These are phyloP conservation scores for Boletus tomentosulus DNA, from an alignment of 768 basidiomycete genomes.

Conservation along the genomic window DNA sequence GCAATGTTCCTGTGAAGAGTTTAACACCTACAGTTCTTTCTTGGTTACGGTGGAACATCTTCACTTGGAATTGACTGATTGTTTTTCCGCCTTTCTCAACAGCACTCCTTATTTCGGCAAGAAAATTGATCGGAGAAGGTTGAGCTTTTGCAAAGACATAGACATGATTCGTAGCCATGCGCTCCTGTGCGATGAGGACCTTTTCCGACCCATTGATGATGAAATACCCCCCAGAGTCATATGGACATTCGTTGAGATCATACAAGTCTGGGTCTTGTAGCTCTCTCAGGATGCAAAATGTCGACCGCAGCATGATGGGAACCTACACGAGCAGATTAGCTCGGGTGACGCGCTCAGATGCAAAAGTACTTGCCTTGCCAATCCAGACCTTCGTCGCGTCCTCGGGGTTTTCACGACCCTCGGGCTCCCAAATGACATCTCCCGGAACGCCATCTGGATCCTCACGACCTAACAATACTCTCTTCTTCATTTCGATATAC, in stretches of 20 bases:
- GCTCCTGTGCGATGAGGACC: constrained; percentile 98
- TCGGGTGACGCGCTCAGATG: constrained; percentile 4
- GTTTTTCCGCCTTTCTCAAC: constrained; percentile 99
- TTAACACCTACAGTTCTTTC: constrained; percentile 70
- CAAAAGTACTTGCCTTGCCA: constrained; percentile 64
- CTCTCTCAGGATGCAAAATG: constrained; percentile 86
- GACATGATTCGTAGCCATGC: constrained; percentile 99
- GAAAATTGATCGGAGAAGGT: constrained; percentile 91
- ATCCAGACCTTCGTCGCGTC: constrained; percentile 88
- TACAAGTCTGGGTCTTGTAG: constrained; percentile 78
- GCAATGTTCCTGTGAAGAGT: neutral
- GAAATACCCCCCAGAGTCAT: constrained; percentile 98
- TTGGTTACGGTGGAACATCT: constrained; percentile 89
- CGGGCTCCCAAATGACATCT: constrained; percentile 72
- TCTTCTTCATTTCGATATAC: constrained; percentile 93
- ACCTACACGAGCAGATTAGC: constrained; percentile 49
- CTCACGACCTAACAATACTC: constrained; percentile 73
- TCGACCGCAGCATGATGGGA: constrained; percentile 95
- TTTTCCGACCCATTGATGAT: constrained; percentile 99
- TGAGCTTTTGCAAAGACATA: constrained; percentile 99
- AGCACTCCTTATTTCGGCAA: constrained; percentile 95
- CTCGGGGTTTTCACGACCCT: constrained; percentile 58
- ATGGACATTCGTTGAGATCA: constrained; percentile 96
- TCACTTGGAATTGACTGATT: constrained; percentile 95
- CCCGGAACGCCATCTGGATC: constrained; percentile 79